phyloP scores from a whole-genome alignment of 2,329 filamentous ascomycete species.

The Xylaria arbuscula region DNA sequence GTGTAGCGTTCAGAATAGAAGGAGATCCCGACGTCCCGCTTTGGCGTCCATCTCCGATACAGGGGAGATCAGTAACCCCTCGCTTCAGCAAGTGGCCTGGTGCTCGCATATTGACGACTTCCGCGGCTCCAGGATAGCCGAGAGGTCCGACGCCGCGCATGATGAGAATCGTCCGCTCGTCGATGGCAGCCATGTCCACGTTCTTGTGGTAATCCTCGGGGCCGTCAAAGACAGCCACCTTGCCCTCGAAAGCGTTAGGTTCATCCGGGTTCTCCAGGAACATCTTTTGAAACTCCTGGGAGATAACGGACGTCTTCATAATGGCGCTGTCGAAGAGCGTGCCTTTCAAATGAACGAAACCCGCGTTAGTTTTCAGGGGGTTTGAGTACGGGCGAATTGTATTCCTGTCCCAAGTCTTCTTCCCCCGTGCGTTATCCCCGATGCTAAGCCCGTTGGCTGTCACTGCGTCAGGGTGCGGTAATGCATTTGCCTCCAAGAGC shows the following conservation, averaged over 20 bases:
- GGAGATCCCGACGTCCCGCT: conserved; percentile 66
- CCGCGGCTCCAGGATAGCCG: conserved; percentile 62
- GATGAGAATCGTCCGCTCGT: conserved; percentile 58
- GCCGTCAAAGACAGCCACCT: conserved; percentile 62
- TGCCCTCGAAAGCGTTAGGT: conserved; percentile 60
- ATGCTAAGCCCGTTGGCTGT: conserved; percentile 61
- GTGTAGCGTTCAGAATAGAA: conserved; percentile 66
- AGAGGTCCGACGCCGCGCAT: conserved; percentile 62
- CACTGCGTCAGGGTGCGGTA: conserved; percentile 55
- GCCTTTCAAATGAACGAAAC: conserved; percentile 62
- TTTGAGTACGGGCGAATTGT: conserved; percentile 58
- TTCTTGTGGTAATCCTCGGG: conserved; percentile 60
- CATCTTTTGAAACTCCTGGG: conserved; percentile 56
- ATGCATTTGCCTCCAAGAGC: conserved; percentile 59
- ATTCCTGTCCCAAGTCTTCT: conserved; percentile 61
- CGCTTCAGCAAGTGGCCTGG: conserved; percentile 57
- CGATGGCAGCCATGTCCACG: conserved; percentile 57
- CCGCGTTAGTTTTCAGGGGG: conserved; percentile 61
- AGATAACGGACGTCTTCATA: conserved; percentile 65
- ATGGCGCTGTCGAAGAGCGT: conserved; percentile 63
- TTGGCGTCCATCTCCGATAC: conserved; percentile 66
- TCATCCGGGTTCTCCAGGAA: conserved; percentile 59
- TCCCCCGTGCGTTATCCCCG: conserved; percentile 56
- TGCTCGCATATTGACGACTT: conserved; percentile 65
- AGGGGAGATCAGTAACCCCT: conserved; percentile 60